Evolutionary conservation across 441 rosid species (phyloP), one percentile per base, ranked within the genome.

Genomic region (Euphorbia schlechtendalii): DNA sequence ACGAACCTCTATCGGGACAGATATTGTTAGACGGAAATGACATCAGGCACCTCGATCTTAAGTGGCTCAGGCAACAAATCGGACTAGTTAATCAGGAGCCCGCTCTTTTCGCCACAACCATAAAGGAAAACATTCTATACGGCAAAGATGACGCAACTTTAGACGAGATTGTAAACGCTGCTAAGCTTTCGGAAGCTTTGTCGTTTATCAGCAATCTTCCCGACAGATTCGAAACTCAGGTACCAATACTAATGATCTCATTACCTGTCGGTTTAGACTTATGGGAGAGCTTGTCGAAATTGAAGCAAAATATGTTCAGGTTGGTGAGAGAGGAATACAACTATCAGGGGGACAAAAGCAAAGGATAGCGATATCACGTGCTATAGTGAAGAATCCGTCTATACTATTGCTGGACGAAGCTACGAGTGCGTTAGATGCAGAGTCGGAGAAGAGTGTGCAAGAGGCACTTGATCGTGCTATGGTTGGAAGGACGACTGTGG

Each of bases 81-180:
- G 99, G 98, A 3, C 75, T 94, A 63, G 99, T 94, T 71, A 94
- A 89, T 72, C 96, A 94, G 74, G 99, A 94, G 74, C 97, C 97
- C 21, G 96, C 97, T 20, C 84, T 94, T 62, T 94, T 94, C 17
- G 96, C 99, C 0, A 84, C 96, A 21, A 83, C 77, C 1, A 94
- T 90, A 45, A 81, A 88, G 43, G 96, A 94, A 72, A 94, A 94
- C 67, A 90, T 94, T 74, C 81, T 94, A 9, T 94, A 94, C 56
- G 97, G 99, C 6, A 94, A 94, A 77, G 84, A 82, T 7, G 84
- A 82, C 69, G 97, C 99, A 52, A 86, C 88, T 0, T 40, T 67
- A 17, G 93, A 84, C 59, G 97, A 94, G 66, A 77, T 94, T 71
- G 67, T 51, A 0, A 83, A 82, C 38, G 97, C 99, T 0, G 96